Evolutionary conservation across 108 stramenopile species (phyloP), one percentile per base, ranked within the genome.

Genomic region (Cyclostephanos invisitatus): DNA sequence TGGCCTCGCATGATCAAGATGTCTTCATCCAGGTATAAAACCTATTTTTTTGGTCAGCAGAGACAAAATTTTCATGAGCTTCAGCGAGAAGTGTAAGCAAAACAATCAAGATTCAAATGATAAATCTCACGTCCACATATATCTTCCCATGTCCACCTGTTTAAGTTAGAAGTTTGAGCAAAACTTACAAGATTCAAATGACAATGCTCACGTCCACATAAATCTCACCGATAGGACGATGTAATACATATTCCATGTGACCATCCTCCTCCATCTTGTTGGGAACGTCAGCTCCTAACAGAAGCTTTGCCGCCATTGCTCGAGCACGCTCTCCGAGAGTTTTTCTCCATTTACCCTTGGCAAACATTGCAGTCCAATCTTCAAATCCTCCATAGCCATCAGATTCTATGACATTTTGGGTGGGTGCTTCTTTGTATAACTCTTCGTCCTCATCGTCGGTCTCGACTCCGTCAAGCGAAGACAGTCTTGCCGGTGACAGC

Each of bases 131-230:
- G 73, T 95, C 94, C 0, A 89, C 70, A 38, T 83, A 89, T 47
- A 84, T 89, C 56, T 81, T 79, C 11, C 84, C 88, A 47, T 92
- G 91, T 56, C 91, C 88, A 54, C 91, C n/a, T n/a, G n/a, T n/a
- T n/a, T n/a, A n/a, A n/a, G n/a, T n/a, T n/a, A n/a, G n/a, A n/a
- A n/a, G n/a, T n/a, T n/a, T n/a, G n/a, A n/a, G n/a, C n/a, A n/a
- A n/a, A n/a, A n/a, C n/a, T n/a, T n/a, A n/a, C n/a, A n/a, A n/a
- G n/a, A n/a, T n/a, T n/a, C n/a, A n/a, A n/a, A n/a, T n/a, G n/a
- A n/a, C n/a, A n/a, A n/a, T n/a, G n/a, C n/a, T n/a, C n/a, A n/a
- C n/a, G n/a, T n/a, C n/a, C n/a, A n/a, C n/a, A n/a, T n/a, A n/a
- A n/a, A n/a, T n/a, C n/a, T n/a, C n/a, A n/a, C n/a, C 91, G 9